Percentiles rank a stretch among this genome's conserved stretches.
These are phyloP conservation scores for Neophaeococcomyces aloes DNA, from an alignment of 2,329 filamentous ascomycete species.

Conservation along the genomic window DNA sequence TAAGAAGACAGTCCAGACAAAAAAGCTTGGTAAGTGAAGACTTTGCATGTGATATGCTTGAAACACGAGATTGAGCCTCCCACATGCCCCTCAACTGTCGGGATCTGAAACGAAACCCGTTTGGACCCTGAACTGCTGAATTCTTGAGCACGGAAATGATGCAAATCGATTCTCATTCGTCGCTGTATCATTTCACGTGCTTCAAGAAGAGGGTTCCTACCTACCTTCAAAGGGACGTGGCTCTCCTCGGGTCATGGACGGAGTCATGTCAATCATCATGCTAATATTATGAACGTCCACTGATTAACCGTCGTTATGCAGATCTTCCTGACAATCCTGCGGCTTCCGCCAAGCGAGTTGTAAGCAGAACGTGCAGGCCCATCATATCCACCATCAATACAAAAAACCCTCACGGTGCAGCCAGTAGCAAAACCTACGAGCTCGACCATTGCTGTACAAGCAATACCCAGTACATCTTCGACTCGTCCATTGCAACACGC, in stretches of 20 bases:
- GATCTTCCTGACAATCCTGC: constrained; percentile 4
- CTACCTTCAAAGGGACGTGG: neutral
- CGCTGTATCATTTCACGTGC: constrained; percentile 2
- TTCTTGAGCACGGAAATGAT: neutral
- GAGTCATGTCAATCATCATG: constrained; percentile 3
- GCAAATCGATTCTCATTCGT: neutral
- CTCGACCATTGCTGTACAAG: neutral
- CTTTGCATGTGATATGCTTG: constrained; percentile 3
- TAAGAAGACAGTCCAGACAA: neutral
- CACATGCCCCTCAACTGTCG: neutral
- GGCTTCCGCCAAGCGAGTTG: neutral
- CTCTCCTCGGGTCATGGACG: neutral
- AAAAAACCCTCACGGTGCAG: neutral
- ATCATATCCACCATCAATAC: neutral
- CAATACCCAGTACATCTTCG: neutral
- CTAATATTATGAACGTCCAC: constrained; percentile 1
- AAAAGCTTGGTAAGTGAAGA: neutral
- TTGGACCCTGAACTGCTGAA: constrained; percentile 2
- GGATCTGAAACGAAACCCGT: neutral
- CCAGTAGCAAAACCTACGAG: neutral
- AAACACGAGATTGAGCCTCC: neutral
- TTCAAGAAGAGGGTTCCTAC: no score
- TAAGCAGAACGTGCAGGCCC: neutral
- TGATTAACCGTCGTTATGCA: constrained; percentile 1
- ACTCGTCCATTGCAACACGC: neutral